A percentile compares a stretch with the other conserved stretches of the same genome.
Conservation (phyloP, 2,329 filamentous ascomycete genomes). For the Cladorrhinum sp. region DNA sequence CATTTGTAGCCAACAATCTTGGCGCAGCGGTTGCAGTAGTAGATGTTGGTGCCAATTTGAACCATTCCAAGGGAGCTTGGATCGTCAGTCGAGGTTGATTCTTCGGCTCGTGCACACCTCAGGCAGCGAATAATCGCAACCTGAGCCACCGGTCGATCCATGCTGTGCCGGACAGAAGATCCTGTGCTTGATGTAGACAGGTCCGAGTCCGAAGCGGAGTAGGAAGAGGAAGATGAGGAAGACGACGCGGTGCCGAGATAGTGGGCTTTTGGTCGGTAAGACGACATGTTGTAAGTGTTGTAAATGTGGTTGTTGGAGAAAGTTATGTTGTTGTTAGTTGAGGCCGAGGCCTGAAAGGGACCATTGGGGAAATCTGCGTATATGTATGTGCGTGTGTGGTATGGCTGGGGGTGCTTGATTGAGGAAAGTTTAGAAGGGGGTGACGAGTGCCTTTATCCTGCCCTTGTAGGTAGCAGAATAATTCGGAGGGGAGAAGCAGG, state of each 20-base stretch:
- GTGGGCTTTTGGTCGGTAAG: slow-evolving; percentile 36
- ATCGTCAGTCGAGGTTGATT: slow-evolving; percentile 60
- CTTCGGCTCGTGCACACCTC: slow-evolving; percentile 57
- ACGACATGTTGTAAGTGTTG: slow-evolving; percentile 29
- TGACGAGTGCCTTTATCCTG: slow-evolving; percentile 17
- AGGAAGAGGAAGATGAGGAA: slow-evolving; percentile 38
- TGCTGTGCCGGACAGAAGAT: slow-evolving; percentile 40
- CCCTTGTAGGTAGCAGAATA: background rate
- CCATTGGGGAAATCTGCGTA: slow-evolving; percentile 8
- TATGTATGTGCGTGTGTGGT: no score
- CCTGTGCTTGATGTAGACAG: slow-evolving; percentile 37
- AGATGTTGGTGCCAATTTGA: slow-evolving; percentile 61
- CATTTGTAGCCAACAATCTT: slow-evolving; percentile 62
- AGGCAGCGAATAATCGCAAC: slow-evolving; percentile 62
- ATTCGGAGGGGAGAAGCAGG: background rate
- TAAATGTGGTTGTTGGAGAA: background rate
- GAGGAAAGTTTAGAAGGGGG: slow-evolving; percentile 3
- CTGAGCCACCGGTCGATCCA: slow-evolving; percentile 51
- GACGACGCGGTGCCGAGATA: slow-evolving; percentile 40
- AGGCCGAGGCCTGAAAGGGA: slow-evolving; percentile 8
- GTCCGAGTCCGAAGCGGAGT: slow-evolving; percentile 42
- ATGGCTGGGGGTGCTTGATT: background rate
- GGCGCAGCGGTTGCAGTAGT: slow-evolving; percentile 64
- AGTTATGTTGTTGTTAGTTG: slow-evolving; percentile 9
- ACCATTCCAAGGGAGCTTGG: slow-evolving; percentile 59